Evolutionary conservation across 179 eudicot species (phyloP).

Genomic region (Pouteria campechiana): DNA sequence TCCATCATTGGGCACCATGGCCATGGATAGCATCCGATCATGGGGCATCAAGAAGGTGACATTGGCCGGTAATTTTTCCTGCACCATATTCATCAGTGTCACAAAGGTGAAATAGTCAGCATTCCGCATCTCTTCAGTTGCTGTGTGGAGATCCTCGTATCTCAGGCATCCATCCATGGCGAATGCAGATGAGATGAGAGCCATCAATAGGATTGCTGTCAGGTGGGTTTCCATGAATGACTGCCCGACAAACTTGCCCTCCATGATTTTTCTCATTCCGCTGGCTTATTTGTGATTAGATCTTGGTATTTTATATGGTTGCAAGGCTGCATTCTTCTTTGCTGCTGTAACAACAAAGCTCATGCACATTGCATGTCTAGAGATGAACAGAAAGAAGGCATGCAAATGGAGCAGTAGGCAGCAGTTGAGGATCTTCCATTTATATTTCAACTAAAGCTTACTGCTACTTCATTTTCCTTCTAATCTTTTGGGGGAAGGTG

Average conservation of each 20-base stretch:
- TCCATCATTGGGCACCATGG: constrained; percentile 19
- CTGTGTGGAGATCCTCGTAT: constrained; percentile 27
- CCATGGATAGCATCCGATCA: constrained; percentile 35
- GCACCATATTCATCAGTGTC: constrained; percentile 56
- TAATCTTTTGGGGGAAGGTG: too few relatives aligned
- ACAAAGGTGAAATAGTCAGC: constrained; percentile 74
- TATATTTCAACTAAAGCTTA: too few relatives aligned
- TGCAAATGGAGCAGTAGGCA: too few relatives aligned
- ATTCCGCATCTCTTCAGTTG: constrained; percentile 61
- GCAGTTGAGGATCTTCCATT: too few relatives aligned
- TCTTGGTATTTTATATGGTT: too few relatives aligned
- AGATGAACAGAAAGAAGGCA: too few relatives aligned
- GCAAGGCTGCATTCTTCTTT: constrained; percentile 25
- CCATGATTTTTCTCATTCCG: too few relatives aligned
- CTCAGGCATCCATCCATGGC: constrained; percentile 4
- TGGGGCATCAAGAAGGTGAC: constrained; percentile 74
- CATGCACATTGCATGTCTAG: constrained; percentile 24
- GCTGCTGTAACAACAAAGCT: constrained; percentile 19
- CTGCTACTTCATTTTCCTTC: too few relatives aligned
- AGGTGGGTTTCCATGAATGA: constrained; percentile 7
- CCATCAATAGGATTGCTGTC: constrained; percentile 2
- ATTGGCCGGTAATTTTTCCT: constrained; percentile 29
- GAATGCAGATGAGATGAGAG: constrained; percentile 6
- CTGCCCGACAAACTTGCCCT: too few relatives aligned
- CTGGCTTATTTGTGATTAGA: too few relatives aligned